phyloP scores from a whole-genome alignment of 2,329 filamentous ascomycete species.

The Neopestalotiopsis sp. region DNA sequence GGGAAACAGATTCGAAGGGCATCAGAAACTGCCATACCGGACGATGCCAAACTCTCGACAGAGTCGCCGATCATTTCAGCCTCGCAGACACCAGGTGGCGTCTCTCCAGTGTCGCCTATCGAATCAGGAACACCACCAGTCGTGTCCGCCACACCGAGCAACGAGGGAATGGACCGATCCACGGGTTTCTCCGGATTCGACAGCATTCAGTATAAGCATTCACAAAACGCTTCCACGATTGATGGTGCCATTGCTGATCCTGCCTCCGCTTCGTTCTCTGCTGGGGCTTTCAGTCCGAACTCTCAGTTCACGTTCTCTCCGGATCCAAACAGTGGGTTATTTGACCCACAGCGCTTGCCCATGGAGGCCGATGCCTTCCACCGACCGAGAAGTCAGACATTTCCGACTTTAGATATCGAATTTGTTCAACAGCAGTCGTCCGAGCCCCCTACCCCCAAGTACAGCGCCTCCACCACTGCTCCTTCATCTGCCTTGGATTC shows the following conservation, averaged over 20 bases:
- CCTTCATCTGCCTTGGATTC: constrained; percentile 59
- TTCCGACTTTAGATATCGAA: constrained; percentile 73
- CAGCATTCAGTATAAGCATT: constrained; percentile 60
- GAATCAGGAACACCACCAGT: constrained; percentile 71
- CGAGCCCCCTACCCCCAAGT: constrained; percentile 56
- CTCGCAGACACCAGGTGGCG: constrained; percentile 66
- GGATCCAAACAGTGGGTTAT: constrained; percentile 71
- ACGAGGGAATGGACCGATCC: constrained; percentile 70
- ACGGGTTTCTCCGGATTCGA: constrained; percentile 66
- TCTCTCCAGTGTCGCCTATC: constrained; percentile 76
- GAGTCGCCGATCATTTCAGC: constrained; percentile 59
- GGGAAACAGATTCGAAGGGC: constrained; percentile 59
- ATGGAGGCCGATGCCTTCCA: constrained; percentile 60
- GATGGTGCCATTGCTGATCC: constrained; percentile 71
- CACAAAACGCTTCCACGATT: constrained; percentile 70
- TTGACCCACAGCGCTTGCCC: constrained; percentile 50
- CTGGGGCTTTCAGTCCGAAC: constrained; percentile 73
- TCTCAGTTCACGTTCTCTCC: constrained; percentile 79
- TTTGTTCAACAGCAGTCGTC: constrained; percentile 50
- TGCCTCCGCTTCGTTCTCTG: constrained; percentile 70
- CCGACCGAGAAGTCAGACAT: constrained; percentile 85
- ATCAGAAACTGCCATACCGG: constrained; percentile 74
- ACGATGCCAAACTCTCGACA: constrained; percentile 62
- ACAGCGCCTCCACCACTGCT: constrained; percentile 50
- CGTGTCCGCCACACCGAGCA: constrained; percentile 70